A percentile compares a stretch with the other conserved stretches of the same genome.
These are phyloP conservation scores for Sugiyamaella neomexicana DNA, from an alignment of 1,139 yeast genomes.

Conservation along the genomic window DNA sequence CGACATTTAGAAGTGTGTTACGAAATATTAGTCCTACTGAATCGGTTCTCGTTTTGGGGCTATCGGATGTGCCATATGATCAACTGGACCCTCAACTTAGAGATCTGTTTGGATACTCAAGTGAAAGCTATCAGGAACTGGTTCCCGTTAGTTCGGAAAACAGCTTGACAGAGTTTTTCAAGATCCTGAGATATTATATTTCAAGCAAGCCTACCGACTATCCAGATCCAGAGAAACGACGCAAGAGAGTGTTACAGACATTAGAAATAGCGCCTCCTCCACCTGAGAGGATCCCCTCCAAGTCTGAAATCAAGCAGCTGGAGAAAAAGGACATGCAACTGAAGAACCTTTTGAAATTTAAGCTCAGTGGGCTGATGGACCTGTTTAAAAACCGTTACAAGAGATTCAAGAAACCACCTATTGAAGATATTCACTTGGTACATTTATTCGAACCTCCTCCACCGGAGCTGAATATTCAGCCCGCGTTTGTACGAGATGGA, in stretches of 20 bases:
- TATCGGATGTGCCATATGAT: conserved; percentile 55
- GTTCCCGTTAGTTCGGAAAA: conserved; percentile 44
- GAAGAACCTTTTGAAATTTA: conserved; percentile 80
- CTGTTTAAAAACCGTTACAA: conserved; percentile 82
- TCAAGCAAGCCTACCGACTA: conserved; percentile 62
- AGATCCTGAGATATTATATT: conserved; percentile 55
- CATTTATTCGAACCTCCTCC: conserved; percentile 56
- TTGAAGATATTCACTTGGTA: conserved; percentile 70
- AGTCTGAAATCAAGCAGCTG: conserved; percentile 48
- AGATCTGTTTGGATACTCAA: conserved; percentile 55
- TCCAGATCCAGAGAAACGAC: conserved; percentile 42
- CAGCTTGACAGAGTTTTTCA: conserved; percentile 58
- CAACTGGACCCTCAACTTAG: conserved; percentile 42
- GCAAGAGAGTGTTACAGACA: conserved; percentile 43
- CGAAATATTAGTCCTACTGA: conserved; percentile 72
- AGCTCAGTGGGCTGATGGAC: conserved; percentile 86
- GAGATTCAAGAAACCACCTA: conserved; percentile 83
- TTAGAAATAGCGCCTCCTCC: conserved; percentile 46
- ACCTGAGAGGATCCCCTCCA: conserved; percentile 30
- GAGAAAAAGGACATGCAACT: conserved; percentile 76
- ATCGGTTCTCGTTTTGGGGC: conserved; percentile 71
- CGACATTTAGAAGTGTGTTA: conserved; percentile 70
- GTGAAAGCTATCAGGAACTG: conserved; percentile 46
- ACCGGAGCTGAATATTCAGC: conserved; percentile 34
- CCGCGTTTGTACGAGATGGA: conserved; percentile 57